Percentiles rank a stretch among this genome's conserved stretches.
Conservation (phyloP, 371 early-diverging fungal genomes). For the Phascolomyces articulosus region DNA sequence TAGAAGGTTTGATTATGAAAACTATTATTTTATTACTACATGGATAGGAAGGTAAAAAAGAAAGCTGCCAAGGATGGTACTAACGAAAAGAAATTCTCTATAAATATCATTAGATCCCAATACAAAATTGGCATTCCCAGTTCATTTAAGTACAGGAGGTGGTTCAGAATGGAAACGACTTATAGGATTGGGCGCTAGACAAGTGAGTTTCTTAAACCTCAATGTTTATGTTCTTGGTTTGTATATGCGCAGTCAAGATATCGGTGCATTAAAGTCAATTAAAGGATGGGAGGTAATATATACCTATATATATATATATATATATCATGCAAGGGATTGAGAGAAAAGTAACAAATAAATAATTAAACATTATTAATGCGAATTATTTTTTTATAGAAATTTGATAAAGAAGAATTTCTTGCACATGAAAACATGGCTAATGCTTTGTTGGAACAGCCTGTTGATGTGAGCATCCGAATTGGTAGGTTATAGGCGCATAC, state of each 20-base stretch:
- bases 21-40: too few species aligned
- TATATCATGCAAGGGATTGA: too few species aligned
- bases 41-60: too few species aligned
- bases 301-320: neutral
- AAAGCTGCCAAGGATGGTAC: too few species aligned
- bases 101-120: conserved; percentile 41
- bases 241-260: conserved; percentile 58
- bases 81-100: neutral
- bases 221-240: conserved; percentile 70
- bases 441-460: conserved; percentile 42
- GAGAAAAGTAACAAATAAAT: too few species aligned
- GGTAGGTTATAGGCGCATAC: conserved; percentile 20
- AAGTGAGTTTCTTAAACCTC: conserved; percentile 69
- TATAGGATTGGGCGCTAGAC: conserved; percentile 70
- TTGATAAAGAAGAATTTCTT: conserved; percentile 40
- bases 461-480: conserved; percentile 49
- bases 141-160: conserved; percentile 29
- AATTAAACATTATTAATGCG: too few species aligned
- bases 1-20: conserved; percentile 31
- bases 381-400: conserved; percentile 24
- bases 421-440: conserved; percentile 32
- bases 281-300: conserved; percentile 42
- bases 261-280: conserved; percentile 24
- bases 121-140: conserved; percentile 38
- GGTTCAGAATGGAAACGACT: conserved; percentile 44